Conservation (phyloP, 257 asterid genomes). For the Gentiana straminea region DNA sequence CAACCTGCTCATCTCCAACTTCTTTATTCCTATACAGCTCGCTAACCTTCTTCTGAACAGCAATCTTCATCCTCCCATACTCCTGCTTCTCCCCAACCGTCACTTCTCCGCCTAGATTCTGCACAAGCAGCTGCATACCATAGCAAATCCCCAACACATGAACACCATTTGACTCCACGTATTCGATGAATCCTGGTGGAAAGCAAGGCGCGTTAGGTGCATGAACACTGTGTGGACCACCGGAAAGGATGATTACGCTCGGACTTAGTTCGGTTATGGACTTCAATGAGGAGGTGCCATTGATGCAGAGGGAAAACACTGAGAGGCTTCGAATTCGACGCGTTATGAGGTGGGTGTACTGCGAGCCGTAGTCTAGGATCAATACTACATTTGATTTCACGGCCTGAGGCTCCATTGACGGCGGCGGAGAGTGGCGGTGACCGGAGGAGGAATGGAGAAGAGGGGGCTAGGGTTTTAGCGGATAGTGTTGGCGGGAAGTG, state of each 20-base stretch:
- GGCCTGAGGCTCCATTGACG: constrained; percentile 42
- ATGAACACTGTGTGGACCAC: constrained; percentile 96
- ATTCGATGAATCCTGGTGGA: constrained; percentile 59
- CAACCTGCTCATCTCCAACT: constrained; percentile 70
- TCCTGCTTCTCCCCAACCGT: constrained; percentile 77
- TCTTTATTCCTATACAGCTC: constrained; percentile 59
- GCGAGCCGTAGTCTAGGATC: constrained; percentile 79
- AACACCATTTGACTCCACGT: constrained; percentile 38
- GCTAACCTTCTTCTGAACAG: constrained; percentile 23
- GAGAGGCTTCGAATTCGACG: constrained; percentile 80
- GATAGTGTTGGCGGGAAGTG: constrained; percentile 38
- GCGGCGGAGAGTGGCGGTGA: background rate
- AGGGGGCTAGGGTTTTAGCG: constrained; percentile 53
- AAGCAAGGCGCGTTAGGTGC: constrained; percentile 68
- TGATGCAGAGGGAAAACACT: constrained; percentile 73
- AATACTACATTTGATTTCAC: constrained; percentile 50
- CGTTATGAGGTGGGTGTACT: constrained; percentile 93
- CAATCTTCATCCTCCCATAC: constrained; percentile 93
- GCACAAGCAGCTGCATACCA: constrained; percentile 83
- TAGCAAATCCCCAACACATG: constrained; percentile 76
- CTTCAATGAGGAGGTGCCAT: constrained; percentile 65
- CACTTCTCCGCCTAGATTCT: constrained; percentile 76
- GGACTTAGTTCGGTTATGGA: constrained; percentile 56
- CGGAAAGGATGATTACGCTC: constrained; percentile 72
- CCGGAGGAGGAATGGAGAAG: background rate